These are phyloP conservation scores for Wickerhamomyces queroliae DNA, from an alignment of 805 yeast species.

Conservation along the genomic window DNA sequence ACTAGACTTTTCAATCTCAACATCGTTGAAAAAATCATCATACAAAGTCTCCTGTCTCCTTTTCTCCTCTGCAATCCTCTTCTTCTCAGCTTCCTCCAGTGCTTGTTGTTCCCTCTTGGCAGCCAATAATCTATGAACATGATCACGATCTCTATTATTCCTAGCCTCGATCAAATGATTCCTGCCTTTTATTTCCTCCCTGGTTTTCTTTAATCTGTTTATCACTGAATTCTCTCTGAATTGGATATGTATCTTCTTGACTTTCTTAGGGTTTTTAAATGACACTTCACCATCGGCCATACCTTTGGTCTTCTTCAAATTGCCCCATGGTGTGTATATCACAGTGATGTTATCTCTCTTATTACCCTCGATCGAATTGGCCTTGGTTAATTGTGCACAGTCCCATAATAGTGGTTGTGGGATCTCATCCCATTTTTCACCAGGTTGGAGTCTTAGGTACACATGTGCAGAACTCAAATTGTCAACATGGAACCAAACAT, in stretches of 20 bases:
- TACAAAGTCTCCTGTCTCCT: constrained; percentile 35
- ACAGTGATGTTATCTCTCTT: constrained; percentile 61
- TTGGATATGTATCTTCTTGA: constrained; percentile 47
- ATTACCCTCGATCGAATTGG: constrained; percentile 72
- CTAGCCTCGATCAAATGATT: constrained; percentile 27
- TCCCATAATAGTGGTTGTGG: constrained; percentile 48
- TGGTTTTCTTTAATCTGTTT: constrained; percentile 61
- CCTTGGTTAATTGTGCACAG: constrained; percentile 69
- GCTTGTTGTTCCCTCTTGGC: constrained; percentile 19
- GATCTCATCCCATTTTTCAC: constrained; percentile 41
- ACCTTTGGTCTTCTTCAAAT: constrained; percentile 56
- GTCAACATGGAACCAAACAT: constrained; percentile 81
- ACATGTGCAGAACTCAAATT: constrained; percentile 74
- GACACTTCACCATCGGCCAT: constrained; percentile 81
- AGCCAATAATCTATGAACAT: constrained; percentile 14
- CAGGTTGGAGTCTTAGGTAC: constrained; percentile 49
- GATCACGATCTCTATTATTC: constrained; percentile 33
- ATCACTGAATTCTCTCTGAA: constrained; percentile 53
- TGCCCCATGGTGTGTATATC: constrained; percentile 70
- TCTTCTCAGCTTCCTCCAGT: constrained; percentile 29
- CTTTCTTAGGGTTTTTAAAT: constrained; percentile 52
- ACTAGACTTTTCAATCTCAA: constrained; percentile 34
- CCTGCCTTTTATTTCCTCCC: constrained; percentile 40
- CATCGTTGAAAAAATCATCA: constrained; percentile 44
- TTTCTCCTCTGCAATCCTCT: constrained; percentile 33